Evolutionary conservation across 768 basidiomycete genomes (phyloP), one percentile per base, ranked within the genome.

Genomic region (Trametes villosa): DNA sequence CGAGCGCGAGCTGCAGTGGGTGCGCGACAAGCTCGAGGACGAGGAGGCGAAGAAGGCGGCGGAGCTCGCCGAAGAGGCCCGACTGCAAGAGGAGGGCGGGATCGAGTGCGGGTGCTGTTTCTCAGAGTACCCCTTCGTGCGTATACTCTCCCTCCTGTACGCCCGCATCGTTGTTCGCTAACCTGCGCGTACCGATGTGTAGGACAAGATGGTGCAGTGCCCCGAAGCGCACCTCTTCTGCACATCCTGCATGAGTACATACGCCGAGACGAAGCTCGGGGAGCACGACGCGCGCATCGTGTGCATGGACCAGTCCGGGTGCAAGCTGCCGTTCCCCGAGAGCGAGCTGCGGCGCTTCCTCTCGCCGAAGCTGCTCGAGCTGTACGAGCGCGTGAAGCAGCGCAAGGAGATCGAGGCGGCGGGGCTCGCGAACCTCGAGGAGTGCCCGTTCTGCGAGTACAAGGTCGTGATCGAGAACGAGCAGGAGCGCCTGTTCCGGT

Each of bases 31-130:
- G 64, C 62, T 74, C 0, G 67, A 65, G 3, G 75, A 76, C 38
- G 65, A 72, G 26, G 69, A 62, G 27, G 64, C 60, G 4, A 57
- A 56, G 60, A 65, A 62, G 26, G 76, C 77, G 26, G 72, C 69
- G 27, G 71, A 66, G 13, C 63, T 68, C 0, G 74, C 74, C 24
- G 73, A 76, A 44, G 70, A 74, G 34, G 73, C n/a, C 80, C 79
- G 41, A 74, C 4, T 59, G 40, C 30, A 77, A 26, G 76, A 79
- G 20, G 84, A 81, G 31, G 82, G 78, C 50, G 89, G 87, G 2
- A 85, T 95, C 34, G 92, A 95, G 67, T 96, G 94, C 67, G 90
- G 89, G 13, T 96, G 94, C 67, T 97, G 94, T 73, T 96, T 94
- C 69, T 75, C 83, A 4, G 79, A 75, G 12, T 91, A 87, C 62